A percentile compares a stretch with the other conserved stretches of the same genome.
These are phyloP conservation scores for Sphaerosporella brunnea DNA, from an alignment of 495 filamentous ascomycete genomes.

Conservation along the genomic window DNA sequence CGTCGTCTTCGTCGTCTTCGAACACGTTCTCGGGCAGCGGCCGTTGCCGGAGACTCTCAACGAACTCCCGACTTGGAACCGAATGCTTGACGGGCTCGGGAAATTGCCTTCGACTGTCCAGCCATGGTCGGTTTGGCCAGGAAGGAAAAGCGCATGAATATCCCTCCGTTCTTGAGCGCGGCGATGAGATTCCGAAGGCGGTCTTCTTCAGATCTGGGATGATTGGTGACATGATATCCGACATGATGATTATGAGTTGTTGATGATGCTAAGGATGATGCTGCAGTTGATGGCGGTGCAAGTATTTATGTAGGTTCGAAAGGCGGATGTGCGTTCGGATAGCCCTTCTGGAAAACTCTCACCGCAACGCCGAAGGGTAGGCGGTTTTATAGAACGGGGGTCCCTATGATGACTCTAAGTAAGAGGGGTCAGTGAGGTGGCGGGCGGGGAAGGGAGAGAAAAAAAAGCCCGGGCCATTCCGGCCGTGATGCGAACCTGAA, in stretches of 20 bases:
- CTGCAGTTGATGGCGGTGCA: background rate
- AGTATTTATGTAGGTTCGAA: too few species aligned
- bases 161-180: constrained; percentile 3
- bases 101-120: constrained; percentile 2
- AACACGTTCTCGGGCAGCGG: background rate
- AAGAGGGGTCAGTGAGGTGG: too few species aligned
- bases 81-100: background rate
- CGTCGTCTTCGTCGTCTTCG: constrained; percentile 5
- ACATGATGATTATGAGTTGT: constrained; percentile 1
- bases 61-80: background rate
- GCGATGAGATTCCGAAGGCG: constrained; percentile 3
- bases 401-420: too few species aligned
- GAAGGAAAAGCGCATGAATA: constrained; percentile 9
- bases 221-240: constrained; percentile 5
- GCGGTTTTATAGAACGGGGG: too few species aligned
- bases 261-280: too few species aligned
- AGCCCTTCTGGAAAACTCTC: too few species aligned
- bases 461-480: too few species aligned
- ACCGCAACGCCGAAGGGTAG: too few species aligned
- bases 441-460: too few species aligned
- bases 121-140: constrained; percentile 9
- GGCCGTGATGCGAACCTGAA: too few species aligned
- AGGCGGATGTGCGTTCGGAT: too few species aligned
- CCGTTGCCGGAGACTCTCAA: background rate
- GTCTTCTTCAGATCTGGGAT: constrained; percentile 7